Evolutionary conservation across 2,329 filamentous ascomycete genomes (phyloP).

Genomic region (Rhynchosporium secalis): DNA sequence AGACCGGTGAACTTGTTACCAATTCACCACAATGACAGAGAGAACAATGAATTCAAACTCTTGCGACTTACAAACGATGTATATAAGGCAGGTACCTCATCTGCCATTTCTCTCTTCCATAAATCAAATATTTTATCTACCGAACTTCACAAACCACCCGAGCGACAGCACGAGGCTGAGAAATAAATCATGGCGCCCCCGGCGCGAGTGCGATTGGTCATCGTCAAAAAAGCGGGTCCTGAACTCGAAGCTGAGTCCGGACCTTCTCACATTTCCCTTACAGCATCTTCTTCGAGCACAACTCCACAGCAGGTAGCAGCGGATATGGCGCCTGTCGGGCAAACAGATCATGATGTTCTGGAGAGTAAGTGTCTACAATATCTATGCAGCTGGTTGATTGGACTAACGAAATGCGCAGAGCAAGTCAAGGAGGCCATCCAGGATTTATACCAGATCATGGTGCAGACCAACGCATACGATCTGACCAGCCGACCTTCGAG

Average conservation of each 20-base stretch:
- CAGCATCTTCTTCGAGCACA: not conserved
- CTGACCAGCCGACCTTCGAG: conserved; percentile 48
- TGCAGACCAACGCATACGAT: conserved; percentile 64
- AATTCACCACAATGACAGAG: too few species aligned
- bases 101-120: too few species aligned
- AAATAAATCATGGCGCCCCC: not conserved
- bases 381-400: not conserved
- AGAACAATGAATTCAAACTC: too few species aligned
- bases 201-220: not conserved
- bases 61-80: too few species aligned
- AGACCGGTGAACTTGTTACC: too few species aligned
- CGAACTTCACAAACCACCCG: not conserved
- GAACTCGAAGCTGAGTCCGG: not conserved
- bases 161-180: not conserved
- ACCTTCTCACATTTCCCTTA: not conserved
- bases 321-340: conserved; percentile 41
- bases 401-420: conserved; percentile 42
- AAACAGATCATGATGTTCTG: conserved; percentile 41
- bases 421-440: conserved; percentile 63
- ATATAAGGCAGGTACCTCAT: too few species aligned
- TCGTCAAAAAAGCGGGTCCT: not conserved
- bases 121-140: not conserved
- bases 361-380: conserved; percentile 39
- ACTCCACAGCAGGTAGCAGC: not conserved
- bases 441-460: conserved; percentile 63